Evolutionary conservation across 305 asterid species (phyloP), one percentile per base, ranked within the genome.

Genomic region (Ruellia speciosa): DNA sequence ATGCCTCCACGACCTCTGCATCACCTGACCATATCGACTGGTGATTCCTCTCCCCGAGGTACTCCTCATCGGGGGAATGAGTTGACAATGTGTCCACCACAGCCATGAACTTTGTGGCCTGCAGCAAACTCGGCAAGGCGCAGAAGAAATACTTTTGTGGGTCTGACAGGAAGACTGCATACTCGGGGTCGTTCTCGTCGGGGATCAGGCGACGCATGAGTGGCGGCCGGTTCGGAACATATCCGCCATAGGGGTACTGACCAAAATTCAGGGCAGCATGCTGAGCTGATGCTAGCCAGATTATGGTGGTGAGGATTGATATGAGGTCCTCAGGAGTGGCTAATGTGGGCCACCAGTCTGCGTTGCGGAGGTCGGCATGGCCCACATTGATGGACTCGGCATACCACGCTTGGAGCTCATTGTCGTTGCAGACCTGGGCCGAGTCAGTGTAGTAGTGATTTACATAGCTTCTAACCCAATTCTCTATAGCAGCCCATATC

Each of bases 181-280:
- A 84, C 63, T 92, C 99, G 0, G 87, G 86, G 45, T 92, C 99
- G 4, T 62, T 75, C 66, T 86, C 88, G 0, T 79, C 78, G 1
- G 97, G 99, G 49, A 88, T 76, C 48, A 86, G 18, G 2, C 96
- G 74, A 0, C 94, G 94, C 87, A 86, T 77, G 34, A 92, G 76
- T 0, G 99, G 94, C 0, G 99, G 99, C 19, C 97, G 81, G 75
- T 92, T 92, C 0, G 99, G 99, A n/a, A 92, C 88, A 49, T 88
- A 92, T 0, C 99, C 99, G 0, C 97, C 97, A n/a, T 88, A 92
- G 0, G 99, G 94, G 75, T 86, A 88, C 60, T 92, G 99, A 34
- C 99, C 99, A 33, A 92, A 92, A 58, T 92, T 92, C 10, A 92
- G 55, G 15, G 99, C 95, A 0, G 99, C 99, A 9, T 92, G 99